These are phyloP conservation scores for Penicillium sp. DNA, from an alignment of 2,329 filamentous ascomycete species.

Conservation along the genomic window DNA sequence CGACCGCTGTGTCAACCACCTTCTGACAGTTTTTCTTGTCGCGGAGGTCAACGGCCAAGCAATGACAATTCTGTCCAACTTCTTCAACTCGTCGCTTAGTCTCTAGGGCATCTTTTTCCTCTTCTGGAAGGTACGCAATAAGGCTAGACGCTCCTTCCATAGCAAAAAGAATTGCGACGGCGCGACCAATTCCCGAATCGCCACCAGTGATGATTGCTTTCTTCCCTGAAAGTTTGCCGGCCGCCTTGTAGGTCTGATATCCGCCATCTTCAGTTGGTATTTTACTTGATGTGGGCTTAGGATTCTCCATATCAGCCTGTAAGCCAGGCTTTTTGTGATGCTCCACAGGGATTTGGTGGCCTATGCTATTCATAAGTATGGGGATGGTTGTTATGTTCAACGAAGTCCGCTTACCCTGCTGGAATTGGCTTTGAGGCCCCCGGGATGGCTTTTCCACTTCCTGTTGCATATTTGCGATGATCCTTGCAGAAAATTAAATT, in stretches of 20 bases:
- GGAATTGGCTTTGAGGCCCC: constrained; percentile 30
- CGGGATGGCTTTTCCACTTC: constrained; percentile 10
- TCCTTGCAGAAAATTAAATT: background rate
- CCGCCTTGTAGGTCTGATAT: constrained; percentile 70
- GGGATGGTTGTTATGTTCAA: background rate
- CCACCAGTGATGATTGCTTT: constrained; percentile 79
- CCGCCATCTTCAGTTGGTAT: constrained; percentile 68
- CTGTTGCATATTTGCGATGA: constrained; percentile 11
- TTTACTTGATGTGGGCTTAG: constrained; percentile 61
- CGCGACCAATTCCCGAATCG: constrained; percentile 75
- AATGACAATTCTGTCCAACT: constrained; percentile 64
- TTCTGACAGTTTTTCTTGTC: constrained; percentile 68
- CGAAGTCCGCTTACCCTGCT: constrained; percentile 24
- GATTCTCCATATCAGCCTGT: constrained; percentile 56
- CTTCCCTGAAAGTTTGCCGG: constrained; percentile 73
- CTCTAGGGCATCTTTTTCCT: constrained; percentile 73
- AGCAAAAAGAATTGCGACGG: constrained; percentile 73
- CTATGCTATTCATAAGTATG: constrained; percentile 27
- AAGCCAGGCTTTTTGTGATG: constrained; percentile 56
- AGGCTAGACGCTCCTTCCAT: constrained; percentile 76
- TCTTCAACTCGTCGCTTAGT: constrained; percentile 71
- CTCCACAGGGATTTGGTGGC: constrained; percentile 52
- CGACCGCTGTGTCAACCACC: constrained; percentile 65
- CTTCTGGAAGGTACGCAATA: constrained; percentile 72
- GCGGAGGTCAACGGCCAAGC: constrained; percentile 65